Evolutionary conservation across 2,329 filamentous ascomycete genomes (phyloP), one percentile per base, ranked within the genome.

Genomic region (Claviceps monticola): DNA sequence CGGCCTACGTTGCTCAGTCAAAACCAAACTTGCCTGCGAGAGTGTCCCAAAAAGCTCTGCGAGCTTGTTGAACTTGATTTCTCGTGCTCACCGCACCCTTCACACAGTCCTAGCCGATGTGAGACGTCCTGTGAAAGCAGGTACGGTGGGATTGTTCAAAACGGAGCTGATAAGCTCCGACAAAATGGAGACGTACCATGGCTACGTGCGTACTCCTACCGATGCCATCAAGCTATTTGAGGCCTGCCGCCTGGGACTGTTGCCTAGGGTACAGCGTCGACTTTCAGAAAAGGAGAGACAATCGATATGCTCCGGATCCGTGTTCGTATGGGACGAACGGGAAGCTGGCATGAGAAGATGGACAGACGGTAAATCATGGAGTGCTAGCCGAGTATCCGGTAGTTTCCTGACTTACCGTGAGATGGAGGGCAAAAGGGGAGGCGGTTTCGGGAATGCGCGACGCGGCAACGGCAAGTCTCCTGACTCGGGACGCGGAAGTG

Each of bases 291-390:
- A 97, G 71, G 93, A 98, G 71, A 81, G 93, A 55, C 90, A 96
- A 65, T 88, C 88, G 4, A 98, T 98, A 66, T 84, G 88, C 63
- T 95, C 91, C 1, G 93, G 93, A 44, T 98, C 93, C 0, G 91
- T 98, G 3, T 98, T 97, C 62, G 93, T 98, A n/a, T 98, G 93
- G 93, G 93, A 98, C 67, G 93, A 98, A 74, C 78, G 91, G 60
- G 93, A 98, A 73, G 93, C 93, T 11, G 93, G 93, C 58, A 98
- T 98, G 93, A 80, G 93, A 62, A 78, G 93, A 68, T 98, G 93
- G 93, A 98, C 93, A 0, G 93, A 98, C 61, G 93, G 93, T 52
- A 98, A 98, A 68, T 97, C 91, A 38, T 98, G 93, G 93, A 97
- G 91, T 64, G 93, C 93, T 37, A 97, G 91, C 70, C 82, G 93